These are phyloP conservation scores for Phaffia australis DNA, from an alignment of 768 basidiomycete genomes.

Conservation along the genomic window DNA sequence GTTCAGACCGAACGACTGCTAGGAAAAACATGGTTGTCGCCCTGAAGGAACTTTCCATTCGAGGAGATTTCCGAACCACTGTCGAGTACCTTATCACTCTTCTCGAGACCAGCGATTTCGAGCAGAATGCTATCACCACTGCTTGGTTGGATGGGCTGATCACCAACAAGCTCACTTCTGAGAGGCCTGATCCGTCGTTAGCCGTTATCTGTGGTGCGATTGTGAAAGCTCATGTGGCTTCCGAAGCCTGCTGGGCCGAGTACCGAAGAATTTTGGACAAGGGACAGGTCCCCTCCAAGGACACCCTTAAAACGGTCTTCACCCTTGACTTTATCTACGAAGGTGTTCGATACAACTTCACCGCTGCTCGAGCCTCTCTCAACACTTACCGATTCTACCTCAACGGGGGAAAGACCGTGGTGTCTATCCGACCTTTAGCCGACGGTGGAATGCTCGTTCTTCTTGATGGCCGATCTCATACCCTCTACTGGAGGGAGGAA, in stretches of 20 bases:
- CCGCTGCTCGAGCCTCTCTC: constrained; percentile 77
- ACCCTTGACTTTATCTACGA: constrained; percentile 96
- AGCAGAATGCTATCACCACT: constrained; percentile 94
- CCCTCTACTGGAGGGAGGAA: constrained; percentile 96
- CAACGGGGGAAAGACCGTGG: constrained; percentile 84
- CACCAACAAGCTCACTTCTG: constrained; percentile 91
- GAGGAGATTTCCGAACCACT: constrained; percentile 95
- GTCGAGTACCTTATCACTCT: constrained; percentile 60
- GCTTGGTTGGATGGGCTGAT: constrained; percentile 98
- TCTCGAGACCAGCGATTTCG: constrained; percentile 87
- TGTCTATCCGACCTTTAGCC: constrained; percentile 82
- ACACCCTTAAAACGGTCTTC: constrained; percentile 92
- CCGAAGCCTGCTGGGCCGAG: constrained; percentile 78
- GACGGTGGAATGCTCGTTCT: constrained; percentile 89
- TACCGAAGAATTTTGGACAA: constrained; percentile 95
- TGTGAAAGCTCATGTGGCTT: constrained; percentile 82
- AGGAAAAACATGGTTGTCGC: constrained; percentile 99
- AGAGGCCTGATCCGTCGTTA: constrained; percentile 81
- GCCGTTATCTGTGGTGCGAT: constrained; percentile 95
- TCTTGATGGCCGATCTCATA: constrained; percentile 88
- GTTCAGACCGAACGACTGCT: constrained; percentile 86
- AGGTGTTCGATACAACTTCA: constrained; percentile 87
- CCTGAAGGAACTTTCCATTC: constrained; percentile 93
- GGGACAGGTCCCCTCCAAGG: constrained; percentile 77
- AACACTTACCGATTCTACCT: constrained; percentile 89